These are phyloP conservation scores for Pistacia atlantica DNA, from an alignment of 345 rosid genomes.

Conservation along the genomic window DNA sequence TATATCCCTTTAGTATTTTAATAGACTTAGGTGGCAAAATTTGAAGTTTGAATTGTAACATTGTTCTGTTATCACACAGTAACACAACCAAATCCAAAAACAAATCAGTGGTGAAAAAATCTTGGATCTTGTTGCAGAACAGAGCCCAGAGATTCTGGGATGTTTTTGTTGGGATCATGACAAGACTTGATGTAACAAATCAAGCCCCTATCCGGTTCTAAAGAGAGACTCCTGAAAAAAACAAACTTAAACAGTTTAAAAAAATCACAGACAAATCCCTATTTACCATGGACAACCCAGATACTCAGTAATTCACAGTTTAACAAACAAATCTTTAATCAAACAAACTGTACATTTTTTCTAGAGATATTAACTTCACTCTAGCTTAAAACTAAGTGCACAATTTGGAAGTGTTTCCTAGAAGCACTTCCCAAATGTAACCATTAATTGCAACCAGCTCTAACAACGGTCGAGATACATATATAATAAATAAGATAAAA, in stretches of 20 bases:
- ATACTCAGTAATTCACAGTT: no score
- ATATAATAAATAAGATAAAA: conserved; percentile 22
- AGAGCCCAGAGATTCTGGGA: conserved; percentile 18
- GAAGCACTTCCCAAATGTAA: no score
- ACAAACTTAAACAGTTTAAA: not conserved
- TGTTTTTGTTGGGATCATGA: conserved; percentile 27
- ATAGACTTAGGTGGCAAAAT: not conserved
- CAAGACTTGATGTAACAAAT: not conserved
- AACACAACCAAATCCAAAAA: conserved; percentile 3
- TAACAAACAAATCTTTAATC: no score
- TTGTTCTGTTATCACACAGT: no score
- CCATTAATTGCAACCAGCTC: no score
- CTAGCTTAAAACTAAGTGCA: no score
- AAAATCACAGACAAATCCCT: not conserved
- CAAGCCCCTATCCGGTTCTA: conserved; percentile 1
- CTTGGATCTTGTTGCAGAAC: conserved; percentile 13
- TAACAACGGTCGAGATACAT: conserved; percentile 29
- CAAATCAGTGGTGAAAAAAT: not conserved
- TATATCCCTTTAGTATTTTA: no score
- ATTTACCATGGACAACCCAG: not conserved
- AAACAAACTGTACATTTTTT: no score
- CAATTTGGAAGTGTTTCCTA: no score
- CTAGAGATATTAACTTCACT: no score
- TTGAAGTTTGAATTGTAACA: not conserved
- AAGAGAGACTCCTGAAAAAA: conserved; percentile 1